A percentile compares a stretch with the other conserved stretches of the same genome.
Conservation (phyloP, 495 filamentous ascomycete species). For the Trichoderma asperelloides region DNA sequence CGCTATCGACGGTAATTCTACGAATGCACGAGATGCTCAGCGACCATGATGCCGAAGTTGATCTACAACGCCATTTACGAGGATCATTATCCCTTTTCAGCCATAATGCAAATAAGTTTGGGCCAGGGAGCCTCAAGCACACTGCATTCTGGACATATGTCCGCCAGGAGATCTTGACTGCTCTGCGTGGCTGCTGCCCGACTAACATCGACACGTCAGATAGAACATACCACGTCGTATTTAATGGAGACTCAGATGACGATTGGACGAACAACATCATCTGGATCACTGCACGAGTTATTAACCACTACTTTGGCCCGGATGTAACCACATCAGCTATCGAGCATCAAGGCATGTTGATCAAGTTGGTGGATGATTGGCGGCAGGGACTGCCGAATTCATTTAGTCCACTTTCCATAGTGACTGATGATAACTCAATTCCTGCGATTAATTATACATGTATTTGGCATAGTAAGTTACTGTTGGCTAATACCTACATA, state of each 20-base stretch:
- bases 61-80: constrained; percentile 11
- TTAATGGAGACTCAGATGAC: constrained; percentile 8
- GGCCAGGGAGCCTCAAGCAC: constrained; percentile 10
- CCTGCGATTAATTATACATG: constrained; percentile 8
- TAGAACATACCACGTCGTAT: constrained; percentile 11
- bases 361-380: constrained; percentile 1
- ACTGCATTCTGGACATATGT: constrained; percentile 12
- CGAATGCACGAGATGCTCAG: constrained; percentile 12
- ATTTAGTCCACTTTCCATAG: constrained; percentile 4
- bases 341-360: constrained; percentile 2
- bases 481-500: background rate
- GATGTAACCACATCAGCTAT: background rate
- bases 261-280: constrained; percentile 13
- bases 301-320: constrained; percentile 10
- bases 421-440: constrained; percentile 6
- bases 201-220: constrained; percentile 12
- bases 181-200: background rate
- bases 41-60: constrained; percentile 1
- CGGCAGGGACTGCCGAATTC: constrained; percentile 10
- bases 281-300: constrained; percentile 10
- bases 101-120: constrained; percentile 10
- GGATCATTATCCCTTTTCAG: constrained; percentile 10
- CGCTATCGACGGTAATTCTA: constrained; percentile 11
- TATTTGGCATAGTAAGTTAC: constrained; percentile 11
- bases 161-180: constrained; percentile 10